Evolutionary conservation across 345 rosid genomes (phyloP).

Genomic region (Zanthoxylum bungeanum): DNA sequence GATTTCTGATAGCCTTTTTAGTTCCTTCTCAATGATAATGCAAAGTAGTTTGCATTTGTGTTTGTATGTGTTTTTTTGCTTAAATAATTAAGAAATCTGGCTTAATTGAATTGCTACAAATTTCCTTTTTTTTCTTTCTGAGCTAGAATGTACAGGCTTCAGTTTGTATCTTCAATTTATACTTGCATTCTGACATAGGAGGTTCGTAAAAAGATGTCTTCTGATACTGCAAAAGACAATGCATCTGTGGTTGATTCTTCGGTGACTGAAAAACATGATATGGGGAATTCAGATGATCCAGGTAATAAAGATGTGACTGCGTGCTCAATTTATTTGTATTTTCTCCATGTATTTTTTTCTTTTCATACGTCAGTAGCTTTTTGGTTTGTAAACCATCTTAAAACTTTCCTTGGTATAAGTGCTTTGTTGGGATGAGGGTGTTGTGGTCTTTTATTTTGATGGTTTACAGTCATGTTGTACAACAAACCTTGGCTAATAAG

Average conservation of each 20-base stretch:
- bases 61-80: no score
- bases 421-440: background rate
- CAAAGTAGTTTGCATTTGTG: no score
- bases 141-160: background rate
- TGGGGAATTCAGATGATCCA: conserved; percentile 65
- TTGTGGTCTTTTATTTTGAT: background rate
- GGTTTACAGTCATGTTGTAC: background rate
- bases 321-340: background rate
- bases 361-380: background rate
- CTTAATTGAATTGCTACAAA: no score
- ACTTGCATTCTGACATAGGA: conserved; percentile 20
- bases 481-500: background rate
- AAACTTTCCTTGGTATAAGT: background rate
- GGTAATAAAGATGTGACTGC: conserved; percentile 45
- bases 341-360: background rate
- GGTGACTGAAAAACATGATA: conserved; percentile 72
- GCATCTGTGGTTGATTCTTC: conserved; percentile 93
- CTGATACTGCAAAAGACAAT: conserved; percentile 77
- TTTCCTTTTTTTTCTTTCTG: background rate
- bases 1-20: background rate
- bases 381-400: no score
- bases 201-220: conserved; percentile 57
- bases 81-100: no score
- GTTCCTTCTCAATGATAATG: background rate
- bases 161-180: conserved; percentile 9